A percentile compares a stretch with the other conserved stretches of the same genome.
phyloP scores from a whole-genome alignment of 2,329 filamentous ascomycete species.

The Exophiala calicioides region DNA sequence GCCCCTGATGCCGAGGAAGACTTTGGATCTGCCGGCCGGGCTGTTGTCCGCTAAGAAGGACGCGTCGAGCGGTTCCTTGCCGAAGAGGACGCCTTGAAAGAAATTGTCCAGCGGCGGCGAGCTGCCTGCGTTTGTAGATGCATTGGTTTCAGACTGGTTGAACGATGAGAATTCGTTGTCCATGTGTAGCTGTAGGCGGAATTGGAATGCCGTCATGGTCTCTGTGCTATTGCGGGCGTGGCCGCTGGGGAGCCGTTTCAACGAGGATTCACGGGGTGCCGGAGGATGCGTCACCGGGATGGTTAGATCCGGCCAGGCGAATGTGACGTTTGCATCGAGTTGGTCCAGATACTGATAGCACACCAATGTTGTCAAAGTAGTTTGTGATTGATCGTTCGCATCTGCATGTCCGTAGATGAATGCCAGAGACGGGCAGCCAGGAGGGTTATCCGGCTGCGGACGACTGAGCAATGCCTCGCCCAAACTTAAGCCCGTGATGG shows the following conservation, averaged over 20 bases:
- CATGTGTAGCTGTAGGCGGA: constrained; percentile 20
- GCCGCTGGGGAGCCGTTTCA: constrained; percentile 9
- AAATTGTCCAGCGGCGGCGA: constrained; percentile 20
- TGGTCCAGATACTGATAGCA: constrained; percentile 27
- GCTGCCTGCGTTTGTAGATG: not conserved
- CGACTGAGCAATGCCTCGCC: no score
- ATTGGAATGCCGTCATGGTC: constrained; percentile 16
- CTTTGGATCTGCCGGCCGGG: not conserved
- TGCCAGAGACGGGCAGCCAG: constrained; percentile 28
- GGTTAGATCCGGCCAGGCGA: constrained; percentile 2
- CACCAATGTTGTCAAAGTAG: constrained; percentile 7
- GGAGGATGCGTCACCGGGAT: constrained; percentile 9
- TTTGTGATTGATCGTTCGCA: not conserved
- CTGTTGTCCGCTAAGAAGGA: not conserved
- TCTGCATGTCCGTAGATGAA: constrained; percentile 26
- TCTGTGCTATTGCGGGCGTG: not conserved
- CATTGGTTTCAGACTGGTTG: constrained; percentile 19
- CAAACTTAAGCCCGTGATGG: no score
- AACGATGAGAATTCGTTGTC: constrained; percentile 21
- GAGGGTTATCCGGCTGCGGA: constrained; percentile 22
- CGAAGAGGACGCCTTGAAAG: constrained; percentile 28
- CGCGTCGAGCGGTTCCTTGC: constrained; percentile 7
- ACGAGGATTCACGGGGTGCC: constrained; percentile 9
- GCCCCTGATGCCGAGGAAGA: constrained; percentile 7
- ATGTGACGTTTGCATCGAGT: constrained; percentile 8